Evolutionary conservation across 345 rosid species (phyloP), one percentile per base, ranked within the genome.

Genomic region (Eutrema japonicum): DNA sequence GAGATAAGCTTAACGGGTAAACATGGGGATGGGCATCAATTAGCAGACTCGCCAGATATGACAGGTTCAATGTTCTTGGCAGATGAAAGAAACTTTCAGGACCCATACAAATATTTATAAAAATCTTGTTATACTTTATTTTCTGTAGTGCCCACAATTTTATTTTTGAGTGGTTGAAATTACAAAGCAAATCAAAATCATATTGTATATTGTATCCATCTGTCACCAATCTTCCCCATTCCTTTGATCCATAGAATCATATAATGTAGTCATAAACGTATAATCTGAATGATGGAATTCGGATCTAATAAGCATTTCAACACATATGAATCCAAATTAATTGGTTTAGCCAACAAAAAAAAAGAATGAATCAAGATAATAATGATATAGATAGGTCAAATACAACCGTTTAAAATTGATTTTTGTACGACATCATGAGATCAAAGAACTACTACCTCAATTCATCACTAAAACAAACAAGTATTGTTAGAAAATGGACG

Each of bases 51-150:
- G 22, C 47, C 43, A 60, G 37, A 76, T 18, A 53, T 53, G 75
- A 54, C 71, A 70, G 72, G 72, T 77, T 70, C 80, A 71, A 26
- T 56, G 76, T 63, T 77, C 72, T 66, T 55, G 53, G 51, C n/a
- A n/a, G 18, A 47, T 63, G 33, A 64, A 45, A 64, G 27, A 64
- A 77, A 14, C 49, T 40, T 56, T 50, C 27, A 63, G n/a, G 66
- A 63, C 79, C 71, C 79, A 63, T 63, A 36, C 5, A n/a, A 10
- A 22, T 22, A 22, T 8, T 62, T 75, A 6, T 14, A 11, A 37
- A 59, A 6, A 33, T 43, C 33, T 43, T 13, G 2, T 30, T 26
- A 35, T 64, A 47, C 10, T n/a, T 36, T 73, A 3, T 22, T 54
- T n/a, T 36, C 16, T 29, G 4, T 51, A 36, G 69, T 43, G 55